Percentiles rank a stretch among this genome's conserved stretches.
These are phyloP conservation scores for Westerdykella aurantiaca DNA, from an alignment of 2,329 filamentous ascomycete species.

Conservation along the genomic window DNA sequence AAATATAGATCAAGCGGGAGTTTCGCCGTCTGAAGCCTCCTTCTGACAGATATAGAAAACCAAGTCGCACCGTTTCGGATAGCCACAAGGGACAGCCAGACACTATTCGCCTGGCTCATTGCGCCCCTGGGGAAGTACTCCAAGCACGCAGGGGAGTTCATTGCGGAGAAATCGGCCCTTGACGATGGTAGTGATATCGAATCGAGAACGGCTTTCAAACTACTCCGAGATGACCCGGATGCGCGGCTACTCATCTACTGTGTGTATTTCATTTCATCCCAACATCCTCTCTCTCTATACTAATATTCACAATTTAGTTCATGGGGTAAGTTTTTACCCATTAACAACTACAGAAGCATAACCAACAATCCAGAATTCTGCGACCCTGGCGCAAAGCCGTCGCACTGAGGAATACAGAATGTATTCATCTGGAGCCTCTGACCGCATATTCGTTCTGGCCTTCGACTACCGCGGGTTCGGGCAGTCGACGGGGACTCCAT, in stretches of 20 bases:
- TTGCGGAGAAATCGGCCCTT: conserved; percentile 40
- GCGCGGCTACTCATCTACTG: conserved; percentile 53
- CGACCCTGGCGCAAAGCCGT: conserved; percentile 72
- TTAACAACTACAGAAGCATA: conserved; percentile 5
- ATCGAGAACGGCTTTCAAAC: conserved; percentile 44
- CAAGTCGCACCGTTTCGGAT: conserved; percentile 83
- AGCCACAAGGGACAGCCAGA: conserved; percentile 66
- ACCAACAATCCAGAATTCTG: conserved; percentile 54
- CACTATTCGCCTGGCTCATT: conserved; percentile 86
- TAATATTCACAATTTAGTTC: conserved; percentile 41
- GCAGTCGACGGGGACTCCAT: conserved; percentile 69
- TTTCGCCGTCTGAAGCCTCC: not conserved
- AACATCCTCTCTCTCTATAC: not conserved
- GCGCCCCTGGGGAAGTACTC: conserved; percentile 71
- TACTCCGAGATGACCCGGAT: conserved; percentile 48
- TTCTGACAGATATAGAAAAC: conserved; percentile 52
- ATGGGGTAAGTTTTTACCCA: conserved; percentile 47
- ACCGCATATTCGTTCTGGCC: conserved; percentile 62
- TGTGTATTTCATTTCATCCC: conserved; percentile 19
- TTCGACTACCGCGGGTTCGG: conserved; percentile 92
- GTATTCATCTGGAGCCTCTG: conserved; percentile 57
- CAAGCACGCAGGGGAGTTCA: conserved; percentile 60
- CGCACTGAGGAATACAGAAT: conserved; percentile 73
- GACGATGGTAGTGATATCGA: conserved; percentile 44
- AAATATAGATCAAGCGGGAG: conserved; percentile 6